A percentile compares a stretch with the other conserved stretches of the same genome.
Conservation (phyloP, 1,139 yeast species). For the Suhomyces coccinellae region DNA sequence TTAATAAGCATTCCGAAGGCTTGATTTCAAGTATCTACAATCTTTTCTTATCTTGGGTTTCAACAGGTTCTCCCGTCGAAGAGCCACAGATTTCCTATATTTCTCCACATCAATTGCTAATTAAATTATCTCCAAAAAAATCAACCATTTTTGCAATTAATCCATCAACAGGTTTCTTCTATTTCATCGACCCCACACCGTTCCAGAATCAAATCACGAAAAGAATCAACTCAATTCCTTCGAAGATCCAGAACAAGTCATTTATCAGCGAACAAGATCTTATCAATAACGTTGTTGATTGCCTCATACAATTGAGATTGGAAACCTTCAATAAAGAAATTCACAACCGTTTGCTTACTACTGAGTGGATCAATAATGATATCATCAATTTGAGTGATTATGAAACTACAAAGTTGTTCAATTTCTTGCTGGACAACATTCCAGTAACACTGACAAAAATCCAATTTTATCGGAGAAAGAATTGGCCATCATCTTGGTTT, state of each 20-base stretch:
- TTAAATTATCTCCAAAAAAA: constrained; percentile 38
- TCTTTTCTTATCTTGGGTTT: constrained; percentile 4
- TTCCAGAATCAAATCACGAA: constrained; percentile 36
- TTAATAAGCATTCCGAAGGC: constrained; percentile 41
- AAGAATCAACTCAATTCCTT: constrained; percentile 35
- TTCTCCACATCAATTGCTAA: constrained; percentile 38
- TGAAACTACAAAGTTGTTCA: constrained; percentile 32
- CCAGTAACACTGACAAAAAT: constrained; percentile 26
- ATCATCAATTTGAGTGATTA: constrained; percentile 49
- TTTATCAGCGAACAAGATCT: constrained; percentile 34
- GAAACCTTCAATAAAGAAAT: constrained; percentile 56
- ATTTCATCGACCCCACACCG: constrained; percentile 46
- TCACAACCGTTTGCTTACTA: constrained; percentile 55
- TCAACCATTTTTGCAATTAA: constrained; percentile 43
- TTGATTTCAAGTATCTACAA: constrained; percentile 28
- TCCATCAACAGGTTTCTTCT: constrained; percentile 47
- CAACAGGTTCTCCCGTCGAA: background rate
- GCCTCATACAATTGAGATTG: constrained; percentile 48
- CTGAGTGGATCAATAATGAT: constrained; percentile 67
- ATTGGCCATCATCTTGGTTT: constrained; percentile 78
- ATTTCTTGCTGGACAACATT: constrained; percentile 14
- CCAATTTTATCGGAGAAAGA: constrained; percentile 59
- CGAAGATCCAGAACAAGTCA: constrained; percentile 16
- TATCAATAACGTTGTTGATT: constrained; percentile 36
- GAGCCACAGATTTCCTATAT: constrained; percentile 19